These are phyloP conservation scores for Phytophthora palmivora DNA, from an alignment of 352 stramenopile genomes.

Conservation along the genomic window DNA sequence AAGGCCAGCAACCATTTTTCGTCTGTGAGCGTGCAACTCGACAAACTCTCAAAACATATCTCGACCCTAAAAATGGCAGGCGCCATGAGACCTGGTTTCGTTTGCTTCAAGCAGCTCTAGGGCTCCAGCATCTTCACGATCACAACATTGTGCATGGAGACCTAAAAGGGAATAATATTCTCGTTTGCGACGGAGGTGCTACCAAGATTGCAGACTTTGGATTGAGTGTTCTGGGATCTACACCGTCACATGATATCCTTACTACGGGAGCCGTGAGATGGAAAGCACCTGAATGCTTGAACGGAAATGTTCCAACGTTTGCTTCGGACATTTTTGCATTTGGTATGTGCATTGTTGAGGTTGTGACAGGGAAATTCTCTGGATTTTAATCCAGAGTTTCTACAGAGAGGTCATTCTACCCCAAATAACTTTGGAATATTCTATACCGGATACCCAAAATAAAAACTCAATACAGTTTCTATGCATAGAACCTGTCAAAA, in stretches of 20 bases:
- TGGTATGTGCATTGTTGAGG: conserved; percentile 48
- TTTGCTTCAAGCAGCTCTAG: conserved; percentile 37
- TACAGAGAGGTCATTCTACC: no score
- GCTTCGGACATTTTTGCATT: conserved; percentile 46
- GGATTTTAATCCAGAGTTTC: no score
- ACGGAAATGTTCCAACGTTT: conserved; percentile 15
- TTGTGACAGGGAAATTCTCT: conserved; percentile 35
- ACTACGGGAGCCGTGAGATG: conserved; percentile 30
- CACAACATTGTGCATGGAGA: conserved; percentile 42
- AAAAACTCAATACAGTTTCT: no score
- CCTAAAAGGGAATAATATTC: conserved; percentile 40
- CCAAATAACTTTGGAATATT: no score
- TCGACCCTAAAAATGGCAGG: conserved; percentile 25
- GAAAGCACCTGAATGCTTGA: conserved; percentile 39
- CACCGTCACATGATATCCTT: conserved; percentile 10
- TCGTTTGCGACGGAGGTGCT: conserved; percentile 33
- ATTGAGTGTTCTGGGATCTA: conserved; percentile 32
- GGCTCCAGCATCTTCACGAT: conserved; percentile 40
- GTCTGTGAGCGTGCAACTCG: conserved; percentile 39
- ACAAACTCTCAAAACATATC: conserved; percentile 25
- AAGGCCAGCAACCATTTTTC: conserved; percentile 33
- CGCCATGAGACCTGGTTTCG: conserved; percentile 32
- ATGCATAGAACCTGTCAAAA: no score
- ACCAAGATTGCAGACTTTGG: conserved; percentile 42
- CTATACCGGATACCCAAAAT: no score